phyloP scores from a whole-genome alignment of 164 flowering plant genomes.

The Macadamia integrifolia region DNA sequence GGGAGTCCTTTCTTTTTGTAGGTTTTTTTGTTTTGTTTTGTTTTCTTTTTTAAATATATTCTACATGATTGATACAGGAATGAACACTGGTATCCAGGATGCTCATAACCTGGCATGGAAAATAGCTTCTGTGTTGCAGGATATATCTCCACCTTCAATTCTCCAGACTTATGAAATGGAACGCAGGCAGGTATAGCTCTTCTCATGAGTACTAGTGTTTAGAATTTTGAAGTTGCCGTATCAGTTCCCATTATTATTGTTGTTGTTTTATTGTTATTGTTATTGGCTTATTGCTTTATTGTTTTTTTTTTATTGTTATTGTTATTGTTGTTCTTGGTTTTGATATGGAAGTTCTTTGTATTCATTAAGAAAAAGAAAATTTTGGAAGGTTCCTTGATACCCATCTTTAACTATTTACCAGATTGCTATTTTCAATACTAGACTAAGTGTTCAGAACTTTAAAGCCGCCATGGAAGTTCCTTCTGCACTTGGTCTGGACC shows the following conservation, averaged over 20 bases:
- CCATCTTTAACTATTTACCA: conserved; percentile 16
- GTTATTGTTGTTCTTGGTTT: too few relatives aligned
- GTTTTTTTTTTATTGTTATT: too few relatives aligned
- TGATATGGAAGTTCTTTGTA: too few relatives aligned
- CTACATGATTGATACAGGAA: conserved; percentile 45
- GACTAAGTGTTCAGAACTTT: conserved; percentile 79
- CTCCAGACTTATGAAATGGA: conserved; percentile 75
- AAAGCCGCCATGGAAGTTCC: conserved; percentile 96
- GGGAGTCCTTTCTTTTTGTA: neutral
- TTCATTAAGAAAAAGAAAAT: too few relatives aligned
- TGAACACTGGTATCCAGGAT: conserved; percentile 99
- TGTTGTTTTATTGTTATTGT: neutral
- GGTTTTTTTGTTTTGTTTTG: neutral
- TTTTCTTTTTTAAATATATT: neutral
- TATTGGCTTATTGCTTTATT: neutral
- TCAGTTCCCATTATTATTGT: too few relatives aligned
- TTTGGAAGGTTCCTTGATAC: conserved; percentile 7
- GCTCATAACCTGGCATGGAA: conserved; percentile 99
- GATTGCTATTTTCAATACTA: conserved; percentile 82
- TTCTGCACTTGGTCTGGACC: conserved; percentile 92
- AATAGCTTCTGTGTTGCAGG: conserved; percentile 63
- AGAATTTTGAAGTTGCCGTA: too few relatives aligned
- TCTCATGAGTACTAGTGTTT: neutral
- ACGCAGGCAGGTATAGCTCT: conserved; percentile 68
- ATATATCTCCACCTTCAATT: conserved; percentile 58